Conservation (phyloP, 2,329 filamentous ascomycete species). For the Phoma sp. region DNA sequence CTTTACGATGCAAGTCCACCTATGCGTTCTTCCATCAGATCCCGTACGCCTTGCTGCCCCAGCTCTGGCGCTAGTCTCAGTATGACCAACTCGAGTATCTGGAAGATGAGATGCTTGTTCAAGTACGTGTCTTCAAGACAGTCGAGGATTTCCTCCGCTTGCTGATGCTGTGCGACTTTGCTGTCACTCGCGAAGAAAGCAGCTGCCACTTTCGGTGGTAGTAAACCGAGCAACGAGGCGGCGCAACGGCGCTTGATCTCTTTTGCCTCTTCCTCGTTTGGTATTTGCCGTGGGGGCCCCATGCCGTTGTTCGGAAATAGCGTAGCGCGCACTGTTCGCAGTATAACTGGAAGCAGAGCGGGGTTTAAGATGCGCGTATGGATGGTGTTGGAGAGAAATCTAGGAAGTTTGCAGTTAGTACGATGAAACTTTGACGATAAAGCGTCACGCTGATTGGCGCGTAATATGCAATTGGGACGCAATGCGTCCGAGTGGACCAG, state of each 20-base stretch:
- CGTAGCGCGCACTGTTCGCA: slow-evolving; percentile 74
- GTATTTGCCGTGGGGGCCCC: slow-evolving; percentile 66
- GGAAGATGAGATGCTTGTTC: slow-evolving; percentile 90
- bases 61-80: slow-evolving; percentile 85
- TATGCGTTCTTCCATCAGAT: slow-evolving; percentile 77
- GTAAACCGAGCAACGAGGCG: slow-evolving; percentile 58
- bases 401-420: slow-evolving; percentile 42
- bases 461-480: slow-evolving; percentile 25
- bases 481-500: slow-evolving; percentile 23
- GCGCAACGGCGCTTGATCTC: slow-evolving; percentile 72
- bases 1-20: slow-evolving; percentile 31
- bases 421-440: slow-evolving; percentile 26
- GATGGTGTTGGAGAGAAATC: slow-evolving; percentile 55
- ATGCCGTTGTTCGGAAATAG: slow-evolving; percentile 87
- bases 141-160: slow-evolving; percentile 67
- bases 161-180: slow-evolving; percentile 65
- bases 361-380: slow-evolving; percentile 52
- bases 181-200: slow-evolving; percentile 38
- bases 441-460: slow-evolving; percentile 29
- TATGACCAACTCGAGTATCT: slow-evolving; percentile 80
- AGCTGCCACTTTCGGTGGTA: slow-evolving; percentile 54
- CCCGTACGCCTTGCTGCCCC: slow-evolving; percentile 70
- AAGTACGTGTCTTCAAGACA: slow-evolving; percentile 83
- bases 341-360: slow-evolving; percentile 53
- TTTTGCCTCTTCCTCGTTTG: slow-evolving; percentile 65